phyloP scores from a whole-genome alignment of 192 early-diverging fungal genomes.

The Coemansia sp. region DNA sequence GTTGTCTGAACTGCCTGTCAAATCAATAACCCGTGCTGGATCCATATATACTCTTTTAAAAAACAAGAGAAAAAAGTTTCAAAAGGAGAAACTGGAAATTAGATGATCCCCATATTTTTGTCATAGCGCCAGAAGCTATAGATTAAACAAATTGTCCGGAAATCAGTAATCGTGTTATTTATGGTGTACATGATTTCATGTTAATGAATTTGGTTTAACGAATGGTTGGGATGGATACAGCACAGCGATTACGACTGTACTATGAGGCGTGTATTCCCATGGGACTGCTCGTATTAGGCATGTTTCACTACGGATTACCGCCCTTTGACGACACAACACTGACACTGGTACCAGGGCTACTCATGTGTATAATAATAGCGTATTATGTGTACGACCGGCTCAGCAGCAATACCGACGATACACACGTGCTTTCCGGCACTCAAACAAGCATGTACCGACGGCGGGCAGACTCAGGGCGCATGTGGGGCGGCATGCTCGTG shows the following conservation, averaged over 20 bases:
- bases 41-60: not conserved
- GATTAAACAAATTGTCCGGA: not conserved
- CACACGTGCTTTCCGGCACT: not conserved
- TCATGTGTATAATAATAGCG: not conserved
- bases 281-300: conserved; percentile 3
- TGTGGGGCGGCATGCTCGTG: conserved; percentile 36
- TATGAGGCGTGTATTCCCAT: conserved; percentile 38
- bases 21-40: conserved; percentile 15
- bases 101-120: not conserved
- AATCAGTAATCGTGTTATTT: not conserved
- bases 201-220: not conserved
- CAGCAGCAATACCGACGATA: not conserved
- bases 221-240: conserved; percentile 2
- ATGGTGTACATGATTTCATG: not conserved
- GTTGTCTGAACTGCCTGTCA: conserved; percentile 19
- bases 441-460: conserved; percentile 12
- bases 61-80: not conserved
- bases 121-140: not conserved
- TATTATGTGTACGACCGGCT: too few relatives aligned
- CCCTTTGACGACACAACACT: not conserved
- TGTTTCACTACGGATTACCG: conserved; percentile 6
- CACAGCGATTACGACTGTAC: conserved; percentile 17
- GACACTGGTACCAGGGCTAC: not conserved
- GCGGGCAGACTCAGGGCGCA: conserved; percentile 24
- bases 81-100: not conserved